Evolutionary conservation across 352 stramenopile genomes (phyloP).

Genomic region (Phytophthora vignae): DNA sequence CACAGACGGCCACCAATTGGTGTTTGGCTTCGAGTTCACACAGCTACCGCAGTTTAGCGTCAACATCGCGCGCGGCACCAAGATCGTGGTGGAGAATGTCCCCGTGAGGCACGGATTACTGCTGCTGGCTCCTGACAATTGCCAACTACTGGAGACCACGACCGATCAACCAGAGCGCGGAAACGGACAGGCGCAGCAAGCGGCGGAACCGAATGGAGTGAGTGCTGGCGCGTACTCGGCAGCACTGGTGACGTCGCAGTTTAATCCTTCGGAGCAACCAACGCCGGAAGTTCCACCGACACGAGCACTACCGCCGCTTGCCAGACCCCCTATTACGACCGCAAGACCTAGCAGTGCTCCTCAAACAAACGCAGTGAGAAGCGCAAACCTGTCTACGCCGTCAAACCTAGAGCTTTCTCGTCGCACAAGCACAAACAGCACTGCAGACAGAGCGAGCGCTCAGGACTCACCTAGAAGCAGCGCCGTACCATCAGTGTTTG

Average conservation of each 20-base stretch:
- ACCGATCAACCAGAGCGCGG: slow-evolving; percentile 31
- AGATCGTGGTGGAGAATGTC: slow-evolving; percentile 76
- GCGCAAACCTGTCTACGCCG: neutral
- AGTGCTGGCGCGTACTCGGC: slow-evolving; percentile 62
- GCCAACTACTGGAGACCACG: slow-evolving; percentile 59
- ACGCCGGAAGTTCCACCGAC: slow-evolving; percentile 2
- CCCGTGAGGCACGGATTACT: slow-evolving; percentile 76
- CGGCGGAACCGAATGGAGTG: slow-evolving; percentile 20
- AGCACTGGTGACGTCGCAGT: slow-evolving; percentile 61
- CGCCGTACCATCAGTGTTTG: slow-evolving; percentile 50
- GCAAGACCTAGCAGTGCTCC: slow-evolving; percentile 1
- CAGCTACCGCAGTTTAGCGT: slow-evolving; percentile 64
- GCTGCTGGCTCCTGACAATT: slow-evolving; percentile 73
- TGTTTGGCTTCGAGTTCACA: slow-evolving; percentile 79
- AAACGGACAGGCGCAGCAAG: slow-evolving; percentile 19
- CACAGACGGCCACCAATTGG: slow-evolving; percentile 79
- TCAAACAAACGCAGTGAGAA: slow-evolving; percentile 5
- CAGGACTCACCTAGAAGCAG: slow-evolving; percentile 9
- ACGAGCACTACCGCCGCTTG: slow-evolving; percentile 7
- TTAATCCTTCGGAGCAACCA: slow-evolving; percentile 29
- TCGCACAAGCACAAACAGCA: slow-evolving; percentile 10
- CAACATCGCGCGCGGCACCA: slow-evolving; percentile 64
- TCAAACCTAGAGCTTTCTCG: slow-evolving; percentile 8
- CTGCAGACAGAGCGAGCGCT: neutral
- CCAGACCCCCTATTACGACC: slow-evolving; percentile 1